Conservation (phyloP, 2,329 filamentous ascomycete genomes). For the Colletotrichum eleusines region DNA sequence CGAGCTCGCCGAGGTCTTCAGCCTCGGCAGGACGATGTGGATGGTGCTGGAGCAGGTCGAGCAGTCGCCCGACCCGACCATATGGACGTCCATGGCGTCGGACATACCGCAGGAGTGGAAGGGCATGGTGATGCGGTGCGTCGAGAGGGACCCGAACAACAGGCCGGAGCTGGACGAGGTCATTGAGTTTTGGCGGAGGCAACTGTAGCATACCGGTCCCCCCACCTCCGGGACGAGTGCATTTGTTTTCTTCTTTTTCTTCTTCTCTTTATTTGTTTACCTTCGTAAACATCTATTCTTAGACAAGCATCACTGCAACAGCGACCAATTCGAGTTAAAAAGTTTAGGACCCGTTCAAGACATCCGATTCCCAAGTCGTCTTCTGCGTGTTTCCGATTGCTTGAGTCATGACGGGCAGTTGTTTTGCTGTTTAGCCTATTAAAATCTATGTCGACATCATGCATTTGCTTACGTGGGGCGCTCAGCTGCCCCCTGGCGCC, state of each 20-base stretch:
- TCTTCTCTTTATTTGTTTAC: background rate
- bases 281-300: background rate
- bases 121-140: conserved; percentile 27
- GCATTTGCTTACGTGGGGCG: background rate
- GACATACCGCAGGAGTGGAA: conserved; percentile 41
- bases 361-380: background rate
- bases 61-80: conserved; percentile 31
- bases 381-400: background rate
- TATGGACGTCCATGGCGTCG: conserved; percentile 26
- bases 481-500: background rate
- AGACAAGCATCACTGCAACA: background rate
- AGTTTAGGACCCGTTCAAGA: background rate
- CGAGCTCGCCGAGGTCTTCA: conserved; percentile 44
- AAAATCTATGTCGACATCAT: background rate
- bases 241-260: too few species aligned
- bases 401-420: background rate
- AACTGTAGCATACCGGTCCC: background rate
- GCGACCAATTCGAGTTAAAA: background rate
- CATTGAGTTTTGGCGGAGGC: conserved; percentile 37
- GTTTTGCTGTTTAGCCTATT: background rate
- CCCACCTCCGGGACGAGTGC: background rate
- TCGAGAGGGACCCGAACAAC: conserved; percentile 38
- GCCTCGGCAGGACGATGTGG: conserved; percentile 43
- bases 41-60: conserved; percentile 43
- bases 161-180: conserved; percentile 39